Conservation (phyloP, 2,329 filamentous ascomycete species). For the Blastomyces parvus region DNA sequence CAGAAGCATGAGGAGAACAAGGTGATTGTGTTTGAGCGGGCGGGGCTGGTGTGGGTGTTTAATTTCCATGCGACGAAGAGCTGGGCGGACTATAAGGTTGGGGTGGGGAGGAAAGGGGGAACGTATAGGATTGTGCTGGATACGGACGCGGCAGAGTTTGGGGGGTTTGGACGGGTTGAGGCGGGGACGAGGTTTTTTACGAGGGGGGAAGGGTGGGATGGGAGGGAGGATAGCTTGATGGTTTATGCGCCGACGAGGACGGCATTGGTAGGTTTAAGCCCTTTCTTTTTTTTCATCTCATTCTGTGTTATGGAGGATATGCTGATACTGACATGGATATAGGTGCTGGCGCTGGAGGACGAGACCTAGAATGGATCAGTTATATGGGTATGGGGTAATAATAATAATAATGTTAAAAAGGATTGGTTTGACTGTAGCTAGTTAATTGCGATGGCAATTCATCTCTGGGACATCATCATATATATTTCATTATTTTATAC, state of each 20-base stretch:
- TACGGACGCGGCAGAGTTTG: conserved; percentile 65
- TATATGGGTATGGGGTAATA: no score
- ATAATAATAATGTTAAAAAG: no score
- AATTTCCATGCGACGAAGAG: conserved; percentile 84
- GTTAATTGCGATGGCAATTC: no score
- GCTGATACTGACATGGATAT: conserved; percentile 4
- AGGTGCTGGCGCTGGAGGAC: conserved; percentile 49
- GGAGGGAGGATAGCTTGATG: conserved; percentile 79
- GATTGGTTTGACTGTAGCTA: no score
- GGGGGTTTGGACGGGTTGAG: conserved; percentile 69
- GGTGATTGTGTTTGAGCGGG: conserved; percentile 90
- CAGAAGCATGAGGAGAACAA: conserved; percentile 92
- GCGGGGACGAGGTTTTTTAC: conserved; percentile 85
- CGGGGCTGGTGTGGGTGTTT: conserved; percentile 83
- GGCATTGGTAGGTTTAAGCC: conserved; percentile 56
- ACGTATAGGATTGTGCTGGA: conserved; percentile 83
- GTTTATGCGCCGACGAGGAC: conserved; percentile 80
- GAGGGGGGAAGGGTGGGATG: conserved; percentile 82
- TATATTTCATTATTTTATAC: no score
- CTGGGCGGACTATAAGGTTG: conserved; percentile 86
- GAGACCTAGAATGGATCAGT: background rate
- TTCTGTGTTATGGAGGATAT: conserved; percentile 16
- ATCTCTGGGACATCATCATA: no score
- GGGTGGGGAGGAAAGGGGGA: conserved; percentile 64
- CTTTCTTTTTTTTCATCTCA: background rate